Evolutionary conservation across 2,329 filamentous ascomycete species (phyloP).

Genomic region (Phaeoacremonium minimum): DNA sequence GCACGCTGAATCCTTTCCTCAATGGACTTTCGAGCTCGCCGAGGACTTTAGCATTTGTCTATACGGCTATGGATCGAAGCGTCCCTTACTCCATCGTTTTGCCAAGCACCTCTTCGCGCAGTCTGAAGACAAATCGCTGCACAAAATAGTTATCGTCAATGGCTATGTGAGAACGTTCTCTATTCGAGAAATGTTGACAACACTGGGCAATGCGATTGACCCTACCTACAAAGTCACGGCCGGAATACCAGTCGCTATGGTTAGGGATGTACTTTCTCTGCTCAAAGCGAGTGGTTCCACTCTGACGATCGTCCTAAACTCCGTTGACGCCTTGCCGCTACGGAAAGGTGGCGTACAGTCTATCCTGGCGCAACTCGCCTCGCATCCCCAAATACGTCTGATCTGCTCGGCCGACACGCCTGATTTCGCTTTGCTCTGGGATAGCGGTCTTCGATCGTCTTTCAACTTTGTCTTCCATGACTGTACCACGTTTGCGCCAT

Average conservation of each 20-base stretch:
- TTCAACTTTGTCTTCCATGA: conserved; percentile 92
- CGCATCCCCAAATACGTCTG: conserved; percentile 67
- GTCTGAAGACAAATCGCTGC: conserved; percentile 27
- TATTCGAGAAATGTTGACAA: conserved; percentile 65
- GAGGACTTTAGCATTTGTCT: conserved; percentile 86
- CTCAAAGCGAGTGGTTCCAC: conserved; percentile 46
- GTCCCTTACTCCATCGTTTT: conserved; percentile 68
- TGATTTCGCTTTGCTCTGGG: conserved; percentile 85
- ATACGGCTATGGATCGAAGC: conserved; percentile 91
- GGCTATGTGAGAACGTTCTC: conserved; percentile 69
- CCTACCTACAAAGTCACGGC: conserved; percentile 44
- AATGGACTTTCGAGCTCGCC: conserved; percentile 88
- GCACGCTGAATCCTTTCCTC: conserved; percentile 77
- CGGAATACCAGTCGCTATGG: conserved; percentile 63
- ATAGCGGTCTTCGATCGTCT: conserved; percentile 74
- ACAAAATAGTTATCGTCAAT: conserved; percentile 78
- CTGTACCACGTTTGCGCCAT: conserved; percentile 81
- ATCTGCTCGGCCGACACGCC: conserved; percentile 83
- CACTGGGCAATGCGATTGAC: conserved; percentile 61
- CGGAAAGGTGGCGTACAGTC: conserved; percentile 67
- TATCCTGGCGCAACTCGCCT: conserved; percentile 70
- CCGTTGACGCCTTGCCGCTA: conserved; percentile 75
- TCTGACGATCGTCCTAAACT: conserved; percentile 75
- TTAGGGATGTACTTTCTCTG: conserved; percentile 60
- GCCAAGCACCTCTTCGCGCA: conserved; percentile 62